Evolutionary conservation across 2,329 filamentous ascomycete genomes (phyloP), one percentile per base, ranked within the genome.

Genomic region (Fusarium equiseti): DNA sequence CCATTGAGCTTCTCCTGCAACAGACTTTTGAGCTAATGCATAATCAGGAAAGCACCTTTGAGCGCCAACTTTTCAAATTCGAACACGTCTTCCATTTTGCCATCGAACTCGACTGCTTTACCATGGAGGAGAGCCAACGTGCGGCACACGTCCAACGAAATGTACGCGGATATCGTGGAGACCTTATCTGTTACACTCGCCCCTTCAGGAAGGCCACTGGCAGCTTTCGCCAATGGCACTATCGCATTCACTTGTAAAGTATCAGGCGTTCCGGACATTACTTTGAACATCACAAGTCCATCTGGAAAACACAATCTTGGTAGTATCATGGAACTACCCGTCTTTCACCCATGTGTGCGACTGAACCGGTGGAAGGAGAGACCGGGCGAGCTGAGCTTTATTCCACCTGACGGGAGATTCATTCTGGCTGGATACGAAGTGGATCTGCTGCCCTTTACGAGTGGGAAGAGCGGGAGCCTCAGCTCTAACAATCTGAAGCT

Each of bases 231-330:
- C 16, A 92, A 96, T 74, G 96, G 96, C 18, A 97, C 94, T 7
- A 95, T 99, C 72, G 95, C 93, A 3, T 98, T 98, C 79, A 98
- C 94, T 0, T 91, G 92, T 57, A 98, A 98, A 78, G 93, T 99
- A 43, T 98, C 95, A 1, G 96, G 96, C 7, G 89, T 98, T 5
- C 96, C 96, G 2, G 95, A 99, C 78, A 87, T 99, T n/a, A 80
- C 94, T 20, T 83, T 99, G 12, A 92, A 88, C 16, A 86, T 99
- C 29, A 92, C 91, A 1, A 91, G 93, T 3, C 92, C 94, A 0
- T 93, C 93, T 2, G 92, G 93, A n/a, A 92, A 90, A 70, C 91
- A 92, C 76, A 91, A 91, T 53, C 86, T 98, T 51, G 87, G 84
- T 18, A 89, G 88, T 68, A 87, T 95, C 38, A 89, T 99, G 79